Evolutionary conservation across 768 basidiomycete genomes (phyloP), one percentile per base, ranked within the genome.

Genomic region (Hortiboletus flavorubellus): DNA sequence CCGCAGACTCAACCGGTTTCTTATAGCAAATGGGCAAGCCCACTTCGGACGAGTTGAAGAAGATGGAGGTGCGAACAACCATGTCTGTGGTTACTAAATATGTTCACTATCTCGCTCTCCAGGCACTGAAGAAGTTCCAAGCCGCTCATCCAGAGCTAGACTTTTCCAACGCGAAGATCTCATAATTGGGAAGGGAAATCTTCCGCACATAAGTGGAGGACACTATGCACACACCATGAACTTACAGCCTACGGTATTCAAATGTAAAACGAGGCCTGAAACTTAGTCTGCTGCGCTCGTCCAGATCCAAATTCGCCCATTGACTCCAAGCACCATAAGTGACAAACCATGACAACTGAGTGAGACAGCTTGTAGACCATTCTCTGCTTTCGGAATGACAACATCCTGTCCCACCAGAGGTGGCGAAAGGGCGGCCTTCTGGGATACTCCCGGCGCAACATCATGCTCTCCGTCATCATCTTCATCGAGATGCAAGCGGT

Each of bases 1-100:
- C 29, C 40, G 51, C 31, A 38, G n/a, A 44, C 34, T 55, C 10
- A 40, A 23, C 46, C 0, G 33, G 33, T 35, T 58, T 35, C 52
- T 46, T 58, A 51, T 49, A 95, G 91, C 89, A 94, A 87, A 83
- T 96, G 80, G 94, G 93, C 56, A 94, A 93, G 68, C 95, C 95
- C 6, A 96, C 94, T 1, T 95, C 93, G 0, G 95, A 96, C 58
- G 95, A 97, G 61, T 59, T 92, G 59, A 93, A 93, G 77, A 98
- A 96, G 75, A 80, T 84, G 78, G 95, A 97, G 79, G 91, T 87
- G 46, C 60, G 74, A 31, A 39, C 35, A 37, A 34, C 39, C 37
- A 47, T 59, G 18, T 43, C 35, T 33, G 2, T 29, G 9, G 15
- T 33, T 26, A 34, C 4, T 34, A n/a, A 16, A 21, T 38, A 6